phyloP scores from a whole-genome alignment of 768 basidiomycete species.

The Lentinula raphanica region DNA sequence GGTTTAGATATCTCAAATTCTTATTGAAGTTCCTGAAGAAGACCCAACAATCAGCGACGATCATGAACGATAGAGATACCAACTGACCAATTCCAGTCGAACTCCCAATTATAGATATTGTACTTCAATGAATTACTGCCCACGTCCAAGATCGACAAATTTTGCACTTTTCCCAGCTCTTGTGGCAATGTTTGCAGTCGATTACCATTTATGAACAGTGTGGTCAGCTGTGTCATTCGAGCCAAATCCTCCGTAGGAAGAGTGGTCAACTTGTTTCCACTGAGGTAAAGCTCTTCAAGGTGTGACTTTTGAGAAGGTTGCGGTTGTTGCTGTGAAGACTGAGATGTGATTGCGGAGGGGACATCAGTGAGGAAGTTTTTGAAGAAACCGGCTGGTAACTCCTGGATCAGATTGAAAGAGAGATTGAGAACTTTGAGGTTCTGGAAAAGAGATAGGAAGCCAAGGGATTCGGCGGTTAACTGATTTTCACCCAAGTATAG shows the following conservation, averaged over 20 bases:
- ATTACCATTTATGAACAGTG: constrained; percentile 91
- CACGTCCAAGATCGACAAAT: constrained; percentile 79
- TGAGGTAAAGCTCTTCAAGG: constrained; percentile 85
- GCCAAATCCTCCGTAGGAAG: constrained; percentile 88
- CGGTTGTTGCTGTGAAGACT: not conserved
- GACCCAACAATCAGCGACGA: constrained; percentile 1
- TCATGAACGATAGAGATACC: not conserved
- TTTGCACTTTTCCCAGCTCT: constrained; percentile 79
- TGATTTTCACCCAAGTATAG: constrained; percentile 90
- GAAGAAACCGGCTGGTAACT: constrained; percentile 77
- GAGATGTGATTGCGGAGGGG: not conserved
- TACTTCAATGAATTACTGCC: constrained; percentile 93
- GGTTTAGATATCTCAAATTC: constrained; percentile 87
- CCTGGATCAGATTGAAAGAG: constrained; percentile 88
- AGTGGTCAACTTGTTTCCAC: constrained; percentile 90
- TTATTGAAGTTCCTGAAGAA: constrained; percentile 88
- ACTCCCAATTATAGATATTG: constrained; percentile 97
- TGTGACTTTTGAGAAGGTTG: constrained; percentile 20
- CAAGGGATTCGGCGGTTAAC: constrained; percentile 74
- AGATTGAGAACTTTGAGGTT: constrained; percentile 82
- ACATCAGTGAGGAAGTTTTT: constrained; percentile 39
- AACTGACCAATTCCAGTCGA: constrained; percentile 96
- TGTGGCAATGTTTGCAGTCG: constrained; percentile 87
- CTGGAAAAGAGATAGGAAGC: constrained; percentile 67
- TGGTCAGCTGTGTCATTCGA: constrained; percentile 56